Evolutionary conservation across 78 protist species (phyloP), one percentile per base, ranked within the genome.

Genomic region (Cavenderia fasciculata): DNA sequence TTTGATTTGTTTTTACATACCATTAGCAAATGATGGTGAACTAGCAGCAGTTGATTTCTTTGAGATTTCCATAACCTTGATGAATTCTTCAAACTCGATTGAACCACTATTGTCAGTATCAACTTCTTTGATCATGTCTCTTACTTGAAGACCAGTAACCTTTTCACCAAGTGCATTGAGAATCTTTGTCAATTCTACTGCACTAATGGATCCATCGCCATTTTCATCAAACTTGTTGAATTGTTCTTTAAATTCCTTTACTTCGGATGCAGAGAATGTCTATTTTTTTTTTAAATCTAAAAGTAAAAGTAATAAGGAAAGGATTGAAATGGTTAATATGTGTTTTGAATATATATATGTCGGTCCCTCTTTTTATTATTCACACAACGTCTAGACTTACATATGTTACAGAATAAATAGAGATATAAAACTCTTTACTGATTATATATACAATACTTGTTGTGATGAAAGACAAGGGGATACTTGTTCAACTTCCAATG

Each of bases 61-160:
- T 4, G 90, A 2, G 3, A 36, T 82, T 29, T 46, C 78, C 76
- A 82, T 68, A 40, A 86, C 92, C 41, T 61, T 40, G 12, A 86
- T 31, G 51, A 86, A 86, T 29, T 86, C 92, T 12, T 86, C 25
- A 33, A 86, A 86, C 10, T 62, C 74, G 2, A 86, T 72, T 8
- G 74, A 16, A 41, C 92, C 92, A 52, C 21, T 40, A 12, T 49
- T 33, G n/a, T 86, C 41, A 5, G 85, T 72, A 43, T 86, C 92
- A 21, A 86, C 82, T 29, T 86, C 92, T 73, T 72, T 74, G 29
- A 86, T 86, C 92, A 86, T 86, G 41, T 86, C 92, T 62, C 92
- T 61, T 31, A 86, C 92, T 63, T 74, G 52, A 27, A 63, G 54
- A 65, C 85, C 92, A 52, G 75, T 72, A 19, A 86, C 74, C 36